Conservation (phyloP, 73 alveolate species). For the Paraurostyla sp. region DNA sequence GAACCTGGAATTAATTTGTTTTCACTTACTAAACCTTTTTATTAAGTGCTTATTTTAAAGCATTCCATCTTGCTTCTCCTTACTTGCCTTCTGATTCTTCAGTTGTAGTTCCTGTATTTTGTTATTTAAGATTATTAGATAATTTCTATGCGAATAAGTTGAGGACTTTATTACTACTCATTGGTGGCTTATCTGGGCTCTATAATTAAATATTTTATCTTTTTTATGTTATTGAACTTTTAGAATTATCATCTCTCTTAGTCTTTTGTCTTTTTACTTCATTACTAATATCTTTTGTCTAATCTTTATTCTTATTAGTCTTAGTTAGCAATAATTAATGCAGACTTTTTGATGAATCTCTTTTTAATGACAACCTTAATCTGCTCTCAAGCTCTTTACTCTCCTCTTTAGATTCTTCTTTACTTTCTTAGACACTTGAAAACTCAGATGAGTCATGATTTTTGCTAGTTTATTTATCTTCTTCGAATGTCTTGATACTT, state of each 20-base stretch:
- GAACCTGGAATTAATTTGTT: background rate
- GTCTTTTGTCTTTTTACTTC: no score
- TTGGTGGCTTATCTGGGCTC: background rate
- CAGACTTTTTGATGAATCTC: no score
- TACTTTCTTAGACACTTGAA: background rate
- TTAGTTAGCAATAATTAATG: no score
- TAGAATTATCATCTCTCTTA: background rate
- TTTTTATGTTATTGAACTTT: background rate
- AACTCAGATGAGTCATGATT: background rate
- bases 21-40: background rate
- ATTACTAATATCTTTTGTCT: no score
- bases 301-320: no score
- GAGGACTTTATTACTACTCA: background rate
- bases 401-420: background rate
- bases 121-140: background rate
- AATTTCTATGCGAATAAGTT: background rate
- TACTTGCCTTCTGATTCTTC: background rate
- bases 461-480: background rate
- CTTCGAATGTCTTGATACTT: background rate
- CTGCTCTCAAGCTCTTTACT: background rate
- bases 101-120: background rate
- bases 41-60: background rate
- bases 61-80: slow-evolving; percentile 29
- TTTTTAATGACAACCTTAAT: no score
- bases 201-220: background rate